A percentile compares a stretch with the other conserved stretches of the same genome.
Conservation (phyloP, 2,329 filamentous ascomycete genomes). For the Claviceps sp. region DNA sequence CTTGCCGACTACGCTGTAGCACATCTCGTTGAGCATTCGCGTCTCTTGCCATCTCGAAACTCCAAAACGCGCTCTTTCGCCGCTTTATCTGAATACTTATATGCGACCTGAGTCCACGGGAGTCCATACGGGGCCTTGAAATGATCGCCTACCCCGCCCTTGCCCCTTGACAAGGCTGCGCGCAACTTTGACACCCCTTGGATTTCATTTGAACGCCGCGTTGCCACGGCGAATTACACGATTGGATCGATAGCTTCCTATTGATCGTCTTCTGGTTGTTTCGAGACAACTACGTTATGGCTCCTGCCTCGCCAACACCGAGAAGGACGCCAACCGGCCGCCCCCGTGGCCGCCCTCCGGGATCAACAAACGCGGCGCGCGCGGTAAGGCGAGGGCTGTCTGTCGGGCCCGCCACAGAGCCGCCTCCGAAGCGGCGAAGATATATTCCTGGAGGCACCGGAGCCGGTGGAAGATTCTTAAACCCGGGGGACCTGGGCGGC, state of each 20-base stretch:
- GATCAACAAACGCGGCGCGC: conserved; percentile 28
- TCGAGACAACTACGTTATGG: conserved; percentile 12
- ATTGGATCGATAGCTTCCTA: neutral
- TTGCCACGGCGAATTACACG: neutral
- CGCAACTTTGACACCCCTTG: conserved; percentile 11
- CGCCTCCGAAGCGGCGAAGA: conserved; percentile 55
- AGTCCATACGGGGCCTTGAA: conserved; percentile 9
- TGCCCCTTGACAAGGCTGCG: conserved; percentile 18
- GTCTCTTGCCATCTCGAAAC: conserved; percentile 14
- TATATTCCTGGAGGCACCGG: conserved; percentile 82
- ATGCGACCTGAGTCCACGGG: conserved; percentile 9
- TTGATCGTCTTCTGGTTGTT: neutral
- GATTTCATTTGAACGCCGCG: neutral
- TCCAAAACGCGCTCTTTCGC: conserved; percentile 11
- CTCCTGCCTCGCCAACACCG: conserved; percentile 24
- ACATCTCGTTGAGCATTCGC: conserved; percentile 11
- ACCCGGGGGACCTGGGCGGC: conserved; percentile 52
- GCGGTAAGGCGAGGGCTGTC: conserved; percentile 24
- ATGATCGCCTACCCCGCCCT: conserved; percentile 13
- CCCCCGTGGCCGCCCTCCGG: conserved; percentile 33
- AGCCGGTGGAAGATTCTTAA: conserved; percentile 72
- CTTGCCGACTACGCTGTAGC: conserved; percentile 20
- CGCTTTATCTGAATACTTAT: conserved; percentile 10
- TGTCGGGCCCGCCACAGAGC: conserved; percentile 33
- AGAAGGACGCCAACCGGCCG: conserved; percentile 28